Evolutionary conservation across 1,139 yeast species (phyloP).

Genomic region (Debaryomyces psychrophilus): DNA sequence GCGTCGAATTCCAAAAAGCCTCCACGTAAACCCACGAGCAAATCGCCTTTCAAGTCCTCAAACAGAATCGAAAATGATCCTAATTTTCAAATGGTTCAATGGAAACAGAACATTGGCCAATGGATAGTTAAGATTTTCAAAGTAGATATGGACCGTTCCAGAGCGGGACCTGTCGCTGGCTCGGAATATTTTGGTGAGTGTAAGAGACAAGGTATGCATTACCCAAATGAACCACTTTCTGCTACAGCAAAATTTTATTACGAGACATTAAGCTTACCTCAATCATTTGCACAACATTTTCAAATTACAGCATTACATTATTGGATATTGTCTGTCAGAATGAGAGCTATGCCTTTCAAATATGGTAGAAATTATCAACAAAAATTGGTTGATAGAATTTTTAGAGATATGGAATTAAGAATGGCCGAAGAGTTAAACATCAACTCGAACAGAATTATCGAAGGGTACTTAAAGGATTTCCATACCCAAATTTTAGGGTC

Average conservation of each 20-base stretch:
- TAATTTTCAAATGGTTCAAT: constrained; percentile 59
- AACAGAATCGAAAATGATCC: constrained; percentile 61
- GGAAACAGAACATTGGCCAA: constrained; percentile 78
- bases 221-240: constrained; percentile 67
- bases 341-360: constrained; percentile 94
- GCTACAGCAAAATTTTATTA: constrained; percentile 73
- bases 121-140: constrained; percentile 64
- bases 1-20: constrained; percentile 31
- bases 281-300: constrained; percentile 91
- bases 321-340: constrained; percentile 91
- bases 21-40: constrained; percentile 46
- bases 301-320: constrained; percentile 88
- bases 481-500: constrained; percentile 89
- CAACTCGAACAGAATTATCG: constrained; percentile 79
- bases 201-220: constrained; percentile 79
- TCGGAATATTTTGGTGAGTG: constrained; percentile 84
- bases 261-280: constrained; percentile 78
- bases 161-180: constrained; percentile 96
- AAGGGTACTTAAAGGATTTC: constrained; percentile 85
- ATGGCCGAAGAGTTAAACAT: constrained; percentile 85
- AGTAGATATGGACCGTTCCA: constrained; percentile 87
- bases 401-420: constrained; percentile 85
- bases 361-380: constrained; percentile 91
- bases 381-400: constrained; percentile 84
- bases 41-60: constrained; percentile 54